These are phyloP conservation scores for Lachnellula arida DNA, from an alignment of 2,329 filamentous ascomycete species.

Conservation along the genomic window DNA sequence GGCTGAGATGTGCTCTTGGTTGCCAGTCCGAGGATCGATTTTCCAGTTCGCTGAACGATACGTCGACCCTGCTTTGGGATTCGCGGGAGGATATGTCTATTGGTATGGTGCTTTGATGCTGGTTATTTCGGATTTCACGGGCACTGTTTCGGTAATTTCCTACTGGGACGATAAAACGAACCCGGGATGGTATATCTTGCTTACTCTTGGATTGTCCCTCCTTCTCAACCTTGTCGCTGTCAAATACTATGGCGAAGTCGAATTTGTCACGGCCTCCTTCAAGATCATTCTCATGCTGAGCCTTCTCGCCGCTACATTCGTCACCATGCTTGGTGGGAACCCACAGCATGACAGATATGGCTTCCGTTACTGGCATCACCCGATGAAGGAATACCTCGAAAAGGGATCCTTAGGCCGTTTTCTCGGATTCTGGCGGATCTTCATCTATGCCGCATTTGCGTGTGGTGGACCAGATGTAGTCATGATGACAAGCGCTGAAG, in stretches of 20 bases:
- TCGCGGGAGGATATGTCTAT: slow-evolving; percentile 42
- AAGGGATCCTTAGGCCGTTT: slow-evolving; percentile 54
- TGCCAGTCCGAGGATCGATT: slow-evolving; percentile 46
- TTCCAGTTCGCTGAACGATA: slow-evolving; percentile 45
- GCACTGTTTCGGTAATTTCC: slow-evolving; percentile 56
- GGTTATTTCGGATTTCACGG: slow-evolving; percentile 58
- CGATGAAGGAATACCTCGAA: slow-evolving; percentile 59
- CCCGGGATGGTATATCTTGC: slow-evolving; percentile 41
- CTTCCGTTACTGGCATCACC: slow-evolving; percentile 55
- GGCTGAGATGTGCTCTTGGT: slow-evolving; percentile 43
- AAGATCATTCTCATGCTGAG: slow-evolving; percentile 56
- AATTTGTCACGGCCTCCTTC: slow-evolving; percentile 57
- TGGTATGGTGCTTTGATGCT: slow-evolving; percentile 27
- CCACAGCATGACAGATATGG: slow-evolving; percentile 46
- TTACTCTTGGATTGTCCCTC: slow-evolving; percentile 30
- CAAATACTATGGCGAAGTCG: slow-evolving; percentile 52
- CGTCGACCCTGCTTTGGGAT: slow-evolving; percentile 45
- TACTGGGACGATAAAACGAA: slow-evolving; percentile 46
- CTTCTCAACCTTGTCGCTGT: slow-evolving; percentile 12
- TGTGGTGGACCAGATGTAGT: slow-evolving; percentile 46
- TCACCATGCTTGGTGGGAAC: slow-evolving; percentile 54
- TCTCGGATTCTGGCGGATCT: slow-evolving; percentile 37
- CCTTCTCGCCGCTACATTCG: slow-evolving; percentile 50
- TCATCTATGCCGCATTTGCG: slow-evolving; percentile 36
- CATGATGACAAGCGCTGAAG: slow-evolving; percentile 49